These are phyloP conservation scores for Ramularia collo-cygni DNA, from an alignment of 2,329 filamentous ascomycete genomes.

Conservation along the genomic window DNA sequence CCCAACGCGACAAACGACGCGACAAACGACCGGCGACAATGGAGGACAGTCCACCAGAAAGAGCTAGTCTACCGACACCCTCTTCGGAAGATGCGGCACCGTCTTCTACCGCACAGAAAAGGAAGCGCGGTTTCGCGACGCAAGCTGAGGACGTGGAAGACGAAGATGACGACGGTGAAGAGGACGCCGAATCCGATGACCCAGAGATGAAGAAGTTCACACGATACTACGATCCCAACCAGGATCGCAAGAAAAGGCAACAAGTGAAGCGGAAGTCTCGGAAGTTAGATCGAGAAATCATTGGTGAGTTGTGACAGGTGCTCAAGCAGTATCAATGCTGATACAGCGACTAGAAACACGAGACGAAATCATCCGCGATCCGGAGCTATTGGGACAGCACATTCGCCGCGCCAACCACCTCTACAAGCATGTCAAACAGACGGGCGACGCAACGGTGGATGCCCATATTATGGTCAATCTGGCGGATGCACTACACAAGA, in stretches of 20 bases:
- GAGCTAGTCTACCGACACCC: slow-evolving; percentile 30
- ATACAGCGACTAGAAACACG: slow-evolving; percentile 50
- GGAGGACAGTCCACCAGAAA: neutral
- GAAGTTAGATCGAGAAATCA: slow-evolving; percentile 55
- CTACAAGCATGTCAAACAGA: slow-evolving; percentile 65
- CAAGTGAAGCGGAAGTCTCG: slow-evolving; percentile 63
- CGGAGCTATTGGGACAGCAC: slow-evolving; percentile 38
- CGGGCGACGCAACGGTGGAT: slow-evolving; percentile 83
- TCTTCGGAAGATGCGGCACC: slow-evolving; percentile 27
- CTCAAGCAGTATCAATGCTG: neutral
- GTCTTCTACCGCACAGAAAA: slow-evolving; percentile 13
- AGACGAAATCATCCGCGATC: slow-evolving; percentile 61
- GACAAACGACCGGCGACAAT: slow-evolving; percentile 38
- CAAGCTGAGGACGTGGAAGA: slow-evolving; percentile 10
- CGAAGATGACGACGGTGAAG: slow-evolving; percentile 19
- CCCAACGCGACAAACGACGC: slow-evolving; percentile 18
- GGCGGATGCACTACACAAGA: slow-evolving; percentile 73
- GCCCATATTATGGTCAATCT: slow-evolving; percentile 76
- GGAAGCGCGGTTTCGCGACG: slow-evolving; percentile 13
- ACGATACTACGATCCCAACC: slow-evolving; percentile 70
- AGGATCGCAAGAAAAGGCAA: slow-evolving; percentile 67
- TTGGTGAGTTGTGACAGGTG: slow-evolving; percentile 43
- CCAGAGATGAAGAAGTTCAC: slow-evolving; percentile 28
- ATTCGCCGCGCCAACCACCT: slow-evolving; percentile 47
- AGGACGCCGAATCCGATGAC: slow-evolving; percentile 18